Conservation (phyloP, 352 stramenopile genomes). For the Pythium volutum region DNA sequence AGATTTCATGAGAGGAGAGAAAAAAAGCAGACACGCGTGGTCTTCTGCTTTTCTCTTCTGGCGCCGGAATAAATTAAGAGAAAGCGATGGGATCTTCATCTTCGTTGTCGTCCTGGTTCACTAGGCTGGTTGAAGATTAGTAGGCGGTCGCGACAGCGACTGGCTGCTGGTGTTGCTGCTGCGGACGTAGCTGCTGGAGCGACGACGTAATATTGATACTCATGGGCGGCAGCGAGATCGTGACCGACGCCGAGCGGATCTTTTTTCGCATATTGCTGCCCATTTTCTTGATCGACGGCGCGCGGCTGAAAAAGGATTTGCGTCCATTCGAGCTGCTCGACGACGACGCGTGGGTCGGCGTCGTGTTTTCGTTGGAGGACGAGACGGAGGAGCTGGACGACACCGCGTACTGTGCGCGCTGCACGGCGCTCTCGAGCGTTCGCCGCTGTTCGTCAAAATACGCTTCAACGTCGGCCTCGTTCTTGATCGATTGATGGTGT, state of each 20-base stretch:
- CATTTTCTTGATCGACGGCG: conserved; percentile 59
- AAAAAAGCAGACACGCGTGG: too few species aligned
- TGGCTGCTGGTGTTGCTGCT: conserved; percentile 21
- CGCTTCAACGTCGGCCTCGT: conserved; percentile 56
- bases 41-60: too few species aligned
- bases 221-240: conserved; percentile 74
- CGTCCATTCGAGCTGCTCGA: conserved; percentile 17
- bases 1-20: neutral
- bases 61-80: neutral
- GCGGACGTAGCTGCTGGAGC: conserved; percentile 42
- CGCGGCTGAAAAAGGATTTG: conserved; percentile 44
- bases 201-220: conserved; percentile 59
- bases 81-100: neutral
- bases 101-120: too few species aligned
- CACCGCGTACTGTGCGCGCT: conserved; percentile 5
- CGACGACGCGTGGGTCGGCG: conserved; percentile 16
- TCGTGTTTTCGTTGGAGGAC: conserved; percentile 21
- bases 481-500: conserved; percentile 44
- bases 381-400: conserved; percentile 5
- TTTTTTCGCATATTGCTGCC: conserved; percentile 65
- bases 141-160: neutral
- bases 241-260: conserved; percentile 56
- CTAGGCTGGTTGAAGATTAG: too few species aligned
- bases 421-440: conserved; percentile 28
- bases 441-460: conserved; percentile 74